Base-by-base conservation (phyloP, 225 moss, liverwort and hornwort genomes). In the Lunularia cruciata region DNA sequence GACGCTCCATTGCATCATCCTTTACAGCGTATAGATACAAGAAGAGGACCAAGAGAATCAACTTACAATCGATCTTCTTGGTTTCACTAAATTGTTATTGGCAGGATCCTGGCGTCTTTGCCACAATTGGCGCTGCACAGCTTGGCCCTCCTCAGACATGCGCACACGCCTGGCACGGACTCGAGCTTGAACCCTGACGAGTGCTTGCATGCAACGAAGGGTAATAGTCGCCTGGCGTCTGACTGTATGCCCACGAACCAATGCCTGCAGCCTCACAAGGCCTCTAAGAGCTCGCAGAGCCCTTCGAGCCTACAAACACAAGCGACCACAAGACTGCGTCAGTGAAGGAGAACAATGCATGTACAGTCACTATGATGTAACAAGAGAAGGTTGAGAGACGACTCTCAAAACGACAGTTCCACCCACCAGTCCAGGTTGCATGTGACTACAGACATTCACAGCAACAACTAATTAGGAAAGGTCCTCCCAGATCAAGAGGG, bases 101-200 rank as follows among this genome's bases (percentile, higher is more conserved):
- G 51, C 32, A 27, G 77, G 73, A 48, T 80, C 80, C 47, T 75
- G 84, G 1, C 84, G 72, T 49, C 84, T 72, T 59, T 80, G 80
- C 70, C 80, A 76, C 37, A 84, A 71, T 45, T 84, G 84, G 18
- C 84, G 65, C 33, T 84, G 84, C 38, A 84, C 84, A 30, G 84
- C 84, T 70, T 77, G 84, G 16, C 84, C 84, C 59, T 84, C 84
- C 65, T 80, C 84, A 11, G 84, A 84, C 84, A 84, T 84, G 39
- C 84, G 84, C 38, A 84, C 84, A 20, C 84, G 77, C 68, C 84
- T 72, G 22, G 84, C 84, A 15, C 84, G 80, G 8, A 84, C 84
- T 60, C 84, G 71, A 10, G 84, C 84, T 65, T 84, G 84, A 28
- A 84, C 84, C 51, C 84, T 72, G 20, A 84, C 84, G n/a, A 84